These are phyloP conservation scores for Phytophthora nicotianae DNA, from an alignment of 352 stramenopile species.

Conservation along the genomic window DNA sequence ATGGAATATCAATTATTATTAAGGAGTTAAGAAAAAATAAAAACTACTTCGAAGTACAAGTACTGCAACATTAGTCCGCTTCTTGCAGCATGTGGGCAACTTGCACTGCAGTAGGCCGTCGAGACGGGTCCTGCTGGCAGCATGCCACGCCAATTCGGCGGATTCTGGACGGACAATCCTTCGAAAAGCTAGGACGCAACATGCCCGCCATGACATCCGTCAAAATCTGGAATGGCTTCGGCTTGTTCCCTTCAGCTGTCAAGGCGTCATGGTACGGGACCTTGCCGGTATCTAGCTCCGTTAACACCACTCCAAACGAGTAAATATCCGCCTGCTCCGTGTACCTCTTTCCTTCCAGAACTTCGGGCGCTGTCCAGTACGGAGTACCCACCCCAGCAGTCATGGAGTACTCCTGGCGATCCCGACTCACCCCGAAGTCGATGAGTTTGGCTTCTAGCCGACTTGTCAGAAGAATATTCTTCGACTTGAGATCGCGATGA, in stretches of 20 bases:
- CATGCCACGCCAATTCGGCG: conserved; percentile 42
- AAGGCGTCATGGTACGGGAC: conserved; percentile 37
- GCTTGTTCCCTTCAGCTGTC: conserved; percentile 30
- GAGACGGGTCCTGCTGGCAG: conserved; percentile 42
- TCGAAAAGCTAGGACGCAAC: conserved; percentile 49
- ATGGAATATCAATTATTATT: no score
- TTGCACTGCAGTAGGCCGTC: conserved; percentile 37
- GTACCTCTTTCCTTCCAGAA: conserved; percentile 35
- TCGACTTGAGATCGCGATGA: conserved; percentile 45
- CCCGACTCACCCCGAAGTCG: conserved; percentile 41
- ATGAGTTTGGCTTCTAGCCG: conserved; percentile 65
- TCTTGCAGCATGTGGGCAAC: conserved; percentile 17
- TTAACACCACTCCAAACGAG: conserved; percentile 45
- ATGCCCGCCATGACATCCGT: conserved; percentile 43
- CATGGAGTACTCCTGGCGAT: conserved; percentile 33
- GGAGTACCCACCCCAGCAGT: conserved; percentile 32
- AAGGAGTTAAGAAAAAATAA: no score
- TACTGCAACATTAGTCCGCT: neutral
- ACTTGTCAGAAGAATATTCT: conserved; percentile 75
- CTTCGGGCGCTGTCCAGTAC: conserved; percentile 44
- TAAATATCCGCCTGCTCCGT: conserved; percentile 47
- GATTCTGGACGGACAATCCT: conserved; percentile 45
- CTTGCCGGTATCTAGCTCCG: conserved; percentile 40
- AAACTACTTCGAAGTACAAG: no score
- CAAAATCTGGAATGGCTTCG: conserved; percentile 50